A percentile compares a stretch with the other conserved stretches of the same genome.
Conservation (phyloP, 2,329 filamentous ascomycete species). For the Cryphonectria japonica region DNA sequence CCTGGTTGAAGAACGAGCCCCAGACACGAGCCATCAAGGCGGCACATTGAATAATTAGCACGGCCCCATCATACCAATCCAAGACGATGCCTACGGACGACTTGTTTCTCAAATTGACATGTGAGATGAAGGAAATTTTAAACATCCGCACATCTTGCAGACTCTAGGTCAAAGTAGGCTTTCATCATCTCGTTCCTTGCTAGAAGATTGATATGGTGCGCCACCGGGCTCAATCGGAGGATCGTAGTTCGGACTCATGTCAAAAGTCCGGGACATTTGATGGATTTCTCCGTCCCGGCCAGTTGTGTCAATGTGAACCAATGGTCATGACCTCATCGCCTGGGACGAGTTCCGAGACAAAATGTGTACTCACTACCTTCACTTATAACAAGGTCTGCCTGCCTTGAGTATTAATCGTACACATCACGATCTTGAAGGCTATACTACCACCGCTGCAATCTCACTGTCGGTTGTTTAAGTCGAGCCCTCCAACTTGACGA, state of each 20-base stretch:
- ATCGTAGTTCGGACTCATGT: neutral
- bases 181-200: neutral
- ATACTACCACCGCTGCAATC: neutral
- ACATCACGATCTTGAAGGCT: neutral
- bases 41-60: neutral
- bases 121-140: too few relatives aligned
- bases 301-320: neutral
- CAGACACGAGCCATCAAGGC: too few relatives aligned
- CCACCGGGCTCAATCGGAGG: neutral
- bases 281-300: neutral
- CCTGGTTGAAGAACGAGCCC: too few relatives aligned
- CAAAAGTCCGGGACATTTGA: neutral
- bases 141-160: too few relatives aligned
- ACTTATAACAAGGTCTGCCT: neutral
- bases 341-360: neutral
- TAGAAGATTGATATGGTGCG: neutral
- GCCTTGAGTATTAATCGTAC: neutral
- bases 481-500: neutral
- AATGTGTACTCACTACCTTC: neutral
- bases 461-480: neutral
- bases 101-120: too few relatives aligned
- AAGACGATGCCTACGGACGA: neutral
- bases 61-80: neutral
- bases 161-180: too few relatives aligned
- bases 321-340: conserved; percentile 9